Percentiles rank a stretch among this genome's conserved stretches.
Conservation (phyloP, 1,139 yeast species). For the Kodamaea fungicola region DNA sequence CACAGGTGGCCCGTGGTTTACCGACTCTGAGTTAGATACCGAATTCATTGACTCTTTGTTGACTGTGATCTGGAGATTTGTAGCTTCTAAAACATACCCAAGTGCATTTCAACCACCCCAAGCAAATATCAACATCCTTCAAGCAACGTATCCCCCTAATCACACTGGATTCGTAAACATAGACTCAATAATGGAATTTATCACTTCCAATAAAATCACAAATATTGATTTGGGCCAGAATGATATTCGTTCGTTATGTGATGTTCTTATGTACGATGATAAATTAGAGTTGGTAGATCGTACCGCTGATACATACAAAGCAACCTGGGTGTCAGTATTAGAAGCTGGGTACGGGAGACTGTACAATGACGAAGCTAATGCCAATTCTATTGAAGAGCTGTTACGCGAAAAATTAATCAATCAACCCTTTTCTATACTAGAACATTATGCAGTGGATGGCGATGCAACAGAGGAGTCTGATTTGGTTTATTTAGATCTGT, state of each 20-base stretch:
- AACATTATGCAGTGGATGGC: conserved; percentile 30
- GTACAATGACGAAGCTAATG: conserved; percentile 24
- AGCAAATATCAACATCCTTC: conserved; percentile 45
- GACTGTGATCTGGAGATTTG: conserved; percentile 84
- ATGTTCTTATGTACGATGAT: conserved; percentile 84
- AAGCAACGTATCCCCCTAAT: conserved; percentile 27
- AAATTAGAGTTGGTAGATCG: conserved; percentile 60
- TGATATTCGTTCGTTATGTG: conserved; percentile 81
- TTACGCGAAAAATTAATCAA: conserved; percentile 13
- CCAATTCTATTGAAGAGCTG: conserved; percentile 9
- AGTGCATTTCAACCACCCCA: conserved; percentile 51
- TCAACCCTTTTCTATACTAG: conserved; percentile 32
- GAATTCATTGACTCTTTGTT: conserved; percentile 85
- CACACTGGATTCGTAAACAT: conserved; percentile 65
- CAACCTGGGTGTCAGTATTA: conserved; percentile 58
- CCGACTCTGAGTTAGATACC: conserved; percentile 90
- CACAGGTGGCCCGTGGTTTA: conserved; percentile 99
- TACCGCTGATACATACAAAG: conserved; percentile 51
- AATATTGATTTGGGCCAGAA: conserved; percentile 71
- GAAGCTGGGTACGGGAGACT: conserved; percentile 57
- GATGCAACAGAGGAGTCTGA: conserved; percentile 35
- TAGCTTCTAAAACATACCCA: conserved; percentile 75
- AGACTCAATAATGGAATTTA: conserved; percentile 71
- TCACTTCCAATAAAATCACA: conserved; percentile 71
- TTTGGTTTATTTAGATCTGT: conserved; percentile 38